Percentiles rank a stretch among this genome's conserved stretches.
Evolutionary conservation across 2,329 filamentous ascomycete species (phyloP).

Genomic region (Colletotrichum paranaense): DNA sequence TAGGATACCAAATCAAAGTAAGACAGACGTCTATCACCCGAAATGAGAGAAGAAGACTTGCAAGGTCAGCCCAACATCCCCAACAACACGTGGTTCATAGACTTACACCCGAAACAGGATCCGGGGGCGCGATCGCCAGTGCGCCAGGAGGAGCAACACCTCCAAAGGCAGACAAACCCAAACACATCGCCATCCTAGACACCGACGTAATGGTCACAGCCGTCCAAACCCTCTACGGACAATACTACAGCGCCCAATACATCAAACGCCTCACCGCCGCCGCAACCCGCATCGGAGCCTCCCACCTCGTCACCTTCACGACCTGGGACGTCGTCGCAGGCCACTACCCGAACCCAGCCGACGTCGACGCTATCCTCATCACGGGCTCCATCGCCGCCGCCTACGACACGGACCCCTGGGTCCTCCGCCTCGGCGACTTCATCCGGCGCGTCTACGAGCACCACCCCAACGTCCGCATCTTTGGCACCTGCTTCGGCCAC

Average conservation of each 20-base stretch:
- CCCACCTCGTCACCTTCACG: conserved; percentile 32
- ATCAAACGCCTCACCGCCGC: conserved; percentile 14
- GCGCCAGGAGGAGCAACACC: not conserved
- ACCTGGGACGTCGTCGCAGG: conserved; percentile 46
- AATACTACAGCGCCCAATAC: conserved; percentile 22
- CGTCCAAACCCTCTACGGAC: conserved; percentile 5
- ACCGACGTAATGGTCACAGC: conserved; percentile 24
- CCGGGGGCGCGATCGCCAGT: not conserved
- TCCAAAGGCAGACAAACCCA: not conserved
- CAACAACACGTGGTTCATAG: too few species aligned
- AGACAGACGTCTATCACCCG: too few species aligned
- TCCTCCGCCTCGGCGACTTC: conserved; percentile 54
- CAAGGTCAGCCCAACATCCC: not conserved
- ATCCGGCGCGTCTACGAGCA: conserved; percentile 43
- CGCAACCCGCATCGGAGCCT: conserved; percentile 20
- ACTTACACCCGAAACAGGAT: not conserved
- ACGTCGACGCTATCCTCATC: conserved; percentile 45
- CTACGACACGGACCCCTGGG: conserved; percentile 57
- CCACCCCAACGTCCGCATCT: conserved; percentile 46
- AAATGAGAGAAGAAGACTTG: not conserved
- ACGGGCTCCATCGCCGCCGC: conserved; percentile 52
- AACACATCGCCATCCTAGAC: conserved; percentile 20
- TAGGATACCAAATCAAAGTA: too few species aligned
- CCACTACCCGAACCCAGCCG: conserved; percentile 41
- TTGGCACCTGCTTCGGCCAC: conserved; percentile 62